These are phyloP conservation scores for Platismatia glauca DNA, from an alignment of 495 filamentous ascomycete species.

Conservation along the genomic window DNA sequence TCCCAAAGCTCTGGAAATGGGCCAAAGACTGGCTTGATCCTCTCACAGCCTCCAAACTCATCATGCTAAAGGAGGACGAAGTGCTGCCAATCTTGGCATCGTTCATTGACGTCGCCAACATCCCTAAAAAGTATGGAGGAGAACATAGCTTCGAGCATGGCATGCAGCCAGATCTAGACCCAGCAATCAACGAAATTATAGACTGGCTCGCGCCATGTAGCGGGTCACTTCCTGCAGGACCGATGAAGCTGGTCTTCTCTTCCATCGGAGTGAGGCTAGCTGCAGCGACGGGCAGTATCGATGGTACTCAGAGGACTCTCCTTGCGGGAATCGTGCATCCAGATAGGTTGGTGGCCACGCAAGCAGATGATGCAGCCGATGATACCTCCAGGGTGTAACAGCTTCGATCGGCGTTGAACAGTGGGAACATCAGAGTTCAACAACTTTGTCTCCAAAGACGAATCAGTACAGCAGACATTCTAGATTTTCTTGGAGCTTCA, in stretches of 20 bases:
- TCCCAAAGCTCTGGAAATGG: constrained; percentile 11
- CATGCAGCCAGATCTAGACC: not conserved
- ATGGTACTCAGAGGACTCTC: not conserved
- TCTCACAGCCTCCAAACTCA: constrained; percentile 5
- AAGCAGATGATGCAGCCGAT: not conserved
- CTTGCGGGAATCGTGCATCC: not conserved
- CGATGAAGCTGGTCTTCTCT: constrained; percentile 1
- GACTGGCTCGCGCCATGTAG: not conserved
- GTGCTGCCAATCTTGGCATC: not conserved
- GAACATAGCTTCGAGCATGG: constrained; percentile 1
- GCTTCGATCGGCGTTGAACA: not conserved
- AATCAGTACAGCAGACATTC: not conserved
- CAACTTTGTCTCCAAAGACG: not conserved
- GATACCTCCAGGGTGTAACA: not conserved
- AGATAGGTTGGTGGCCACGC: not conserved
- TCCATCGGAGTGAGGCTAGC: not conserved
- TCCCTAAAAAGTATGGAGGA: constrained; percentile 2
- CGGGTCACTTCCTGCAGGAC: not conserved
- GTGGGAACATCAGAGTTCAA: not conserved
- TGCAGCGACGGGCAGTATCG: not conserved
- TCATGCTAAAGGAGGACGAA: not conserved
- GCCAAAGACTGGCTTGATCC: constrained; percentile 9
- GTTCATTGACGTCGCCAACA: not conserved
- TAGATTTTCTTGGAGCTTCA: not conserved
- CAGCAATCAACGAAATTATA: not conserved